These are phyloP conservation scores for Nemania diffusa DNA, from an alignment of 2,329 filamentous ascomycete species.

Conservation along the genomic window DNA sequence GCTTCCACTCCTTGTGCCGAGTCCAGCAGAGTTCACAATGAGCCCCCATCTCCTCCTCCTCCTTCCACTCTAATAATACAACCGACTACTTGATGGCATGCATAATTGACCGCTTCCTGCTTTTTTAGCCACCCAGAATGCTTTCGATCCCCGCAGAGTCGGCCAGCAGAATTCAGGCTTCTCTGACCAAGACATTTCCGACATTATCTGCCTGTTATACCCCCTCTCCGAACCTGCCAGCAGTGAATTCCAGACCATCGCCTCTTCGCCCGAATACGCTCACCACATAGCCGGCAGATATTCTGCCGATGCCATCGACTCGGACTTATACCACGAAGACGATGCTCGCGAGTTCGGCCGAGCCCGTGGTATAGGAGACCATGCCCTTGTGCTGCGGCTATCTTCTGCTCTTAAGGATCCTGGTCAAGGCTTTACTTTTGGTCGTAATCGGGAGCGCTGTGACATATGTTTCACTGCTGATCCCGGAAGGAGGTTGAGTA, in stretches of 20 bases:
- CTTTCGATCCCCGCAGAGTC: slow-evolving; percentile 81
- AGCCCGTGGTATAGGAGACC: slow-evolving; percentile 61
- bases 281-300: slow-evolving; percentile 62
- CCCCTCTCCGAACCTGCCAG: slow-evolving; percentile 79
- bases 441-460: slow-evolving; percentile 76
- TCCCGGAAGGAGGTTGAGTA: slow-evolving; percentile 80
- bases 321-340: slow-evolving; percentile 64
- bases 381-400: slow-evolving; percentile 83
- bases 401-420: slow-evolving; percentile 78
- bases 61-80: not conserved
- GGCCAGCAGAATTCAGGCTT: slow-evolving; percentile 86
- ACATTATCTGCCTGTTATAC: slow-evolving; percentile 89
- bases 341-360: slow-evolving; percentile 62
- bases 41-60: not conserved
- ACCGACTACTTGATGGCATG: not conserved
- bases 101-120: slow-evolving; percentile 26
- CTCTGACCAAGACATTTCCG: slow-evolving; percentile 82
- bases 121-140: slow-evolving; percentile 76
- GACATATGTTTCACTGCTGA: slow-evolving; percentile 78
- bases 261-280: slow-evolving; percentile 54
- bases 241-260: slow-evolving; percentile 70
- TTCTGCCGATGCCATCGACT: slow-evolving; percentile 60
- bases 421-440: slow-evolving; percentile 82
- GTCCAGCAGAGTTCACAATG: not conserved
- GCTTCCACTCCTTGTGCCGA: slow-evolving; percentile 9